These are phyloP conservation scores for Bruguiera parviflora DNA, from an alignment of 345 rosid species.

Conservation along the genomic window DNA sequence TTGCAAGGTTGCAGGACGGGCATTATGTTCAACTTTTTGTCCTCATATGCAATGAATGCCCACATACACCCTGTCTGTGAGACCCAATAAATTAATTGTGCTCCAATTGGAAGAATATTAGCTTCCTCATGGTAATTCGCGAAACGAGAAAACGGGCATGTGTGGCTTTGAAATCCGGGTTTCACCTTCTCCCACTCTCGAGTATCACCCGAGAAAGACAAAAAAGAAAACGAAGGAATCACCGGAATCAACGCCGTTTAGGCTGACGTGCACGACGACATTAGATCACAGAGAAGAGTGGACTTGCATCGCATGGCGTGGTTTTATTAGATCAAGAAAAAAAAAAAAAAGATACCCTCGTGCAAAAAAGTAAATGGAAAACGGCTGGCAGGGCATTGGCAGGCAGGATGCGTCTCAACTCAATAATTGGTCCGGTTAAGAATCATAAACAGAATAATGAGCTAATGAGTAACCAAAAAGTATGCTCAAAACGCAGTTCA, in stretches of 20 bases:
- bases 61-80: constrained; percentile 4
- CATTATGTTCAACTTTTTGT: background rate
- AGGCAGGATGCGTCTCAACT: too few species aligned
- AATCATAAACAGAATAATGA: constrained; percentile 4
- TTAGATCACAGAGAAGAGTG: background rate
- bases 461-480: background rate
- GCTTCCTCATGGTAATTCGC: constrained; percentile 53
- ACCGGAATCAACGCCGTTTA: constrained; percentile 72
- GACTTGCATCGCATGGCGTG: background rate
- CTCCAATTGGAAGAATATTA: constrained; percentile 47
- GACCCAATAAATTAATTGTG: constrained; percentile 1
- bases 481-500: background rate
- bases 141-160: constrained; percentile 38
- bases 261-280: constrained; percentile 37
- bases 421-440: background rate
- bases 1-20: too few species aligned
- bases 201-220: constrained; percentile 24
- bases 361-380: background rate
- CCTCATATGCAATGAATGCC: background rate
- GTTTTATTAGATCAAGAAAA: background rate
- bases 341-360: background rate
- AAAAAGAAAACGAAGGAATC: constrained; percentile 53
- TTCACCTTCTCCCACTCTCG: constrained; percentile 37
- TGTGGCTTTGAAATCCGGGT: constrained; percentile 44
- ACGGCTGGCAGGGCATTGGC: too few species aligned